Conservation (phyloP, 768 basidiomycete genomes). For the Favolaschia claudopus region DNA sequence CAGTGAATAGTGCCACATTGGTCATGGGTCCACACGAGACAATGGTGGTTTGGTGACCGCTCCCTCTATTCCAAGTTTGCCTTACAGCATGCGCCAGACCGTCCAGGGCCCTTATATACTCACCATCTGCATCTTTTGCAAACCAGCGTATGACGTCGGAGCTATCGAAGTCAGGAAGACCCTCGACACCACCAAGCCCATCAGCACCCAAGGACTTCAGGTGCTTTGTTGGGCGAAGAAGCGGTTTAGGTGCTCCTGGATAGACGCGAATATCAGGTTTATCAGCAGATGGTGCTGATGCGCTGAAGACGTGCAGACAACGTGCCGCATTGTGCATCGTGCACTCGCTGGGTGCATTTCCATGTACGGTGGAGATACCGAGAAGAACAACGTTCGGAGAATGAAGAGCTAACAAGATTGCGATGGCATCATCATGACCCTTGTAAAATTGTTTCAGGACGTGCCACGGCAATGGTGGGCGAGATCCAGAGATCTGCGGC, state of each 20-base stretch:
- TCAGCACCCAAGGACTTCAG: slow-evolving; percentile 84
- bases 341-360: slow-evolving; percentile 70
- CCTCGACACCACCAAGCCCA: slow-evolving; percentile 86
- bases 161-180: slow-evolving; percentile 61
- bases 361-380: slow-evolving; percentile 90
- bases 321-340: slow-evolving; percentile 79
- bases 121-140: slow-evolving; percentile 50
- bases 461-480: too few species aligned
- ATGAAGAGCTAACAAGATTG: slow-evolving; percentile 79
- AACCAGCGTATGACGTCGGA: slow-evolving; percentile 60
- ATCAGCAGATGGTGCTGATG: slow-evolving; percentile 47
- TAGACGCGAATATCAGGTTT: slow-evolving; percentile 62
- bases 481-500: too few species aligned
- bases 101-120: slow-evolving; percentile 62
- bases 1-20: slow-evolving; percentile 75
- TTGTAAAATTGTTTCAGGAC: slow-evolving; percentile 40
- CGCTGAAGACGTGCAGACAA: slow-evolving; percentile 79
- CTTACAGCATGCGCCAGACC: slow-evolving; percentile 69
- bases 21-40: slow-evolving; percentile 88
- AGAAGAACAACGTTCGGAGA: slow-evolving; percentile 70
- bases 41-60: slow-evolving; percentile 68
- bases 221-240: slow-evolving; percentile 66
- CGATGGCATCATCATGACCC: slow-evolving; percentile 92
- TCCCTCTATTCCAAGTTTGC: slow-evolving; percentile 62
- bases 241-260: slow-evolving; percentile 74